phyloP scores from a whole-genome alignment of 257 asterid species.

The Solanum appendiculatum region DNA sequence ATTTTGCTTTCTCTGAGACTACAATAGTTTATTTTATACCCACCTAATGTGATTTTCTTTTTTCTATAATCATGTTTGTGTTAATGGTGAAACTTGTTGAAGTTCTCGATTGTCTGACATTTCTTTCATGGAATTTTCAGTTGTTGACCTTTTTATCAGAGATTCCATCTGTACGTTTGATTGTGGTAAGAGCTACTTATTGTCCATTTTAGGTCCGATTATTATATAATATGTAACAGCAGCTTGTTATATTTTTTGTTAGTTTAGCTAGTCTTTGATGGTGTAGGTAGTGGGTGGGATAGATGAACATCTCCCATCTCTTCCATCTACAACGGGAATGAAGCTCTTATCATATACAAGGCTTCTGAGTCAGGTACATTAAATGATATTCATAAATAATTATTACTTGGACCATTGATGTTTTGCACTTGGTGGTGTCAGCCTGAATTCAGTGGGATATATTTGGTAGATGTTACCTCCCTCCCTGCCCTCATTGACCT shows the following conservation, averaged over 20 bases:
- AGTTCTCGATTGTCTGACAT: background rate
- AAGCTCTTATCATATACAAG: conserved; percentile 58
- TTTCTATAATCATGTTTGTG: background rate
- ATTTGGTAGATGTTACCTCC: background rate
- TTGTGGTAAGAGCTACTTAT: conserved; percentile 62
- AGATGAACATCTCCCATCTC: conserved; percentile 88
- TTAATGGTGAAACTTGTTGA: background rate
- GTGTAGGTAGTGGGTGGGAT: conserved; percentile 84
- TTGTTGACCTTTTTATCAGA: conserved; percentile 76
- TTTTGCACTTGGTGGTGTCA: background rate
- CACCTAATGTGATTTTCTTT: background rate
- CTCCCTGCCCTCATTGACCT: background rate
- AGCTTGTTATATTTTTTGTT: background rate
- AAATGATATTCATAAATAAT: background rate
- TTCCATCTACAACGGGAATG: conserved; percentile 66
- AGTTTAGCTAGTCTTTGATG: conserved; percentile 4
- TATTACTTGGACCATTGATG: background rate
- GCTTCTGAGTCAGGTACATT: conserved; percentile 65
- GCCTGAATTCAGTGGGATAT: background rate
- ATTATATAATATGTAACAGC: background rate
- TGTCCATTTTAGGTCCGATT: conserved; percentile 1
- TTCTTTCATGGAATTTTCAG: conserved; percentile 26
- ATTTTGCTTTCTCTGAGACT: background rate
- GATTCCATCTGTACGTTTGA: conserved; percentile 65
- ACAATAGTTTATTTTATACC: background rate